Evolutionary conservation across 2,329 filamentous ascomycete genomes (phyloP).

Genomic region (Diaporthe ilicicola): DNA sequence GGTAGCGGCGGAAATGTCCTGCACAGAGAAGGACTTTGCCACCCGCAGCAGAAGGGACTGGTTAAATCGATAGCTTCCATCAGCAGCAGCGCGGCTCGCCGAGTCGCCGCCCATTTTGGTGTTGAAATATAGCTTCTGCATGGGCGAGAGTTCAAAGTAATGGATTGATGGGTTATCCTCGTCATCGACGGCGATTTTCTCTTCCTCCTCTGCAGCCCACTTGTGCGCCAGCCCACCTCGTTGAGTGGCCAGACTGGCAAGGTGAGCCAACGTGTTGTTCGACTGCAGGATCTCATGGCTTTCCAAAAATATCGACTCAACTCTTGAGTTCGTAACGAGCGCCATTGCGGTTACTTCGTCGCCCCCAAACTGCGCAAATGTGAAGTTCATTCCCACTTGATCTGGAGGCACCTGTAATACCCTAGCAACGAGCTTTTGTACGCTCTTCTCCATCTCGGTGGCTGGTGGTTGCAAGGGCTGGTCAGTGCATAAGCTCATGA

Average conservation of each 20-base stretch:
- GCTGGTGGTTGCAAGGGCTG: slow-evolving; percentile 45
- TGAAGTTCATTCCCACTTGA: slow-evolving; percentile 54
- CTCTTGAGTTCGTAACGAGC: slow-evolving; percentile 48
- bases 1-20: slow-evolving; percentile 57
- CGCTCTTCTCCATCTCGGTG: slow-evolving; percentile 48
- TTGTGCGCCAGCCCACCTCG: slow-evolving; percentile 42
- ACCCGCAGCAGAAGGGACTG: slow-evolving; percentile 59
- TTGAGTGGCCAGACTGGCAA: slow-evolving; percentile 47
- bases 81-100: slow-evolving; percentile 40
- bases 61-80: slow-evolving; percentile 57
- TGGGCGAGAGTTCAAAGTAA: slow-evolving; percentile 58
- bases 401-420: slow-evolving; percentile 48
- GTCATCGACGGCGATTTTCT: slow-evolving; percentile 35
- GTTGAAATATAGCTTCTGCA: slow-evolving; percentile 63
- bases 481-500: slow-evolving; percentile 53
- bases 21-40: slow-evolving; percentile 49
- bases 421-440: slow-evolving; percentile 49
- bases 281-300: slow-evolving; percentile 48
- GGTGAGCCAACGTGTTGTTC: slow-evolving; percentile 47
- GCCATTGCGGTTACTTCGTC: slow-evolving; percentile 50
- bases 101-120: slow-evolving; percentile 51
- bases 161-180: slow-evolving; percentile 14
- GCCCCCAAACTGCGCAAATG: slow-evolving; percentile 50
- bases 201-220: slow-evolving; percentile 45
- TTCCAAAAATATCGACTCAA: slow-evolving; percentile 48